A percentile compares a stretch with the other conserved stretches of the same genome.
phyloP scores from a whole-genome alignment of 2,329 filamentous ascomycete species.

The Ambrosiella xylebori region DNA sequence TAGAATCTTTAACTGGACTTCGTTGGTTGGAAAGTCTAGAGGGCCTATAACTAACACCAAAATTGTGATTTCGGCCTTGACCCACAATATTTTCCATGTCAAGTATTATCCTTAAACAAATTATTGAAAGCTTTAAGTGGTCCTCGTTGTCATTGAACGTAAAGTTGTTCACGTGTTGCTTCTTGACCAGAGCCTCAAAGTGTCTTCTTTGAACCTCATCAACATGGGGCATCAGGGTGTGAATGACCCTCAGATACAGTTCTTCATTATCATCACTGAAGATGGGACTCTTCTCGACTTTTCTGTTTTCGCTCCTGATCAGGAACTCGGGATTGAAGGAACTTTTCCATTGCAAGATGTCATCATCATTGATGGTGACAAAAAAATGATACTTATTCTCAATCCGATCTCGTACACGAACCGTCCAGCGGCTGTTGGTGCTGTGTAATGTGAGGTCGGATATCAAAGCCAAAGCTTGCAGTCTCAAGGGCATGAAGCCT shows the following conservation, averaged over 20 bases:
- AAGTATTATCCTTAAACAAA: neutral
- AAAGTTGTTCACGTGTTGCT: neutral
- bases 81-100: neutral
- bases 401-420: neutral
- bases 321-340: neutral
- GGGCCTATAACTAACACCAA: too few species aligned
- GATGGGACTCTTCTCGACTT: neutral
- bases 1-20: neutral
- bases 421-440: neutral
- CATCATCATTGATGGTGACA: neutral
- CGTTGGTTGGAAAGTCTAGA: neutral
- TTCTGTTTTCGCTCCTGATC: neutral
- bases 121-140: neutral
- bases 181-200: too few species aligned
- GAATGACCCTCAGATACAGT: neutral
- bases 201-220: too few species aligned
- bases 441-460: neutral
- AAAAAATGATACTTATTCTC: neutral
- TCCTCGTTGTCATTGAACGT: neutral
- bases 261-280: neutral
- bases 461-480: slow-evolving; percentile 1
- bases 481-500: slow-evolving; percentile 2
- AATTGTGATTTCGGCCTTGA: neutral
- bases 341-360: neutral
- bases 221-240: neutral